Evolutionary conservation across 257 asterid genomes (phyloP).

Genomic region (Ballota nigra): DNA sequence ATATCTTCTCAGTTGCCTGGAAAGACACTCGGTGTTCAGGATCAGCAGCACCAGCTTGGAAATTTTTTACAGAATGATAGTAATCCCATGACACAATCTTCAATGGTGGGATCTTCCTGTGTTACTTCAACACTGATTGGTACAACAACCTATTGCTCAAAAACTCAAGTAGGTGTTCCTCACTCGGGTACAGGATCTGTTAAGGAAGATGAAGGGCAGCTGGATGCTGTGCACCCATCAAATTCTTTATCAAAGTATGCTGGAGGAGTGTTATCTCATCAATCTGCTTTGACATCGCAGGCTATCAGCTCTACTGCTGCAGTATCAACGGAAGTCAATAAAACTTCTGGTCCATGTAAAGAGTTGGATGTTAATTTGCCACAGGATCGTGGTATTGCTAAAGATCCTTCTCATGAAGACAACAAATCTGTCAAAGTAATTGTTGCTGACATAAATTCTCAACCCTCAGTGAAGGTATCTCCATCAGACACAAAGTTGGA

Average conservation of each 20-base stretch:
- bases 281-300: conserved; percentile 31
- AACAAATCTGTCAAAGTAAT: conserved; percentile 38
- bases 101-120: conserved; percentile 71
- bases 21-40: conserved; percentile 43
- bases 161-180: conserved; percentile 39
- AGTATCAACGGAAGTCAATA: conserved; percentile 34
- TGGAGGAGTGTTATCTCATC: conserved; percentile 37
- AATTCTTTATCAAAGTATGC: conserved; percentile 38
- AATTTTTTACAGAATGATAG: conserved; percentile 67
- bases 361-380: conserved; percentile 36
- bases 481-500: conserved; percentile 48
- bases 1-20: conserved; percentile 41
- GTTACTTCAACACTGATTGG: conserved; percentile 70
- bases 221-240: conserved; percentile 35
- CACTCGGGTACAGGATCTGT: conserved; percentile 31
- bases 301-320: conserved; percentile 35
- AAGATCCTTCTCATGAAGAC: conserved; percentile 34
- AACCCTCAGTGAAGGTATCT: conserved; percentile 37
- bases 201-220: conserved; percentile 37
- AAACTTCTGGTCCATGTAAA: conserved; percentile 25
- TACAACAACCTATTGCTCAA: conserved; percentile 59
- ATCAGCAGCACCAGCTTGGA: conserved; percentile 54
- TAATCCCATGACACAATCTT: conserved; percentile 75
- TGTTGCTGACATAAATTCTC: conserved; percentile 37
- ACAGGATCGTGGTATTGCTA: conserved; percentile 30